These are phyloP conservation scores for Pleurotus sapidus DNA, from an alignment of 768 basidiomycete species.

Conservation along the genomic window DNA sequence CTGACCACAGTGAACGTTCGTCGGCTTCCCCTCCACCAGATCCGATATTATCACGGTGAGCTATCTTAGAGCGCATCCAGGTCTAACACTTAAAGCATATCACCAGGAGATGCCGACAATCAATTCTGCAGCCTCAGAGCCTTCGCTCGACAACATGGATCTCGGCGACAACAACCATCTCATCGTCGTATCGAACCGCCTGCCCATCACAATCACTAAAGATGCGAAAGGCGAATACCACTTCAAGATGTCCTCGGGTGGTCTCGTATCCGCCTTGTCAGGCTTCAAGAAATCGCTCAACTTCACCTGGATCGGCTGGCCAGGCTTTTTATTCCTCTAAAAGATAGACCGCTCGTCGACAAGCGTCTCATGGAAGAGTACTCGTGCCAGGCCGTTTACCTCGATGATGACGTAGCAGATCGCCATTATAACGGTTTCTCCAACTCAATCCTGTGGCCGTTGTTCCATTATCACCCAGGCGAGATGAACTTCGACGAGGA, in stretches of 20 bases:
- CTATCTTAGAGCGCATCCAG: not conserved
- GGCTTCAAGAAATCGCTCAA: conserved; percentile 98
- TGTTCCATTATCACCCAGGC: conserved; percentile 99
- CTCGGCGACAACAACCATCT: conserved; percentile 60
- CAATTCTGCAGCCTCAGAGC: conserved; percentile 23
- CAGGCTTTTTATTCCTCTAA: conserved; percentile 91
- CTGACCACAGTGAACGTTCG: conserved; percentile 2
- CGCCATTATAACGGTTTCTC: conserved; percentile 98
- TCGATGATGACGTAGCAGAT: conserved; percentile 98
- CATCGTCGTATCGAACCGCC: conserved; percentile 94
- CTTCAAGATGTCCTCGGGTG: conserved; percentile 99
- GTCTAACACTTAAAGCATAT: conserved; percentile 7
- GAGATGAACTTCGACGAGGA: conserved; percentile 99
- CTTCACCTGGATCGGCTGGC: conserved; percentile 98
- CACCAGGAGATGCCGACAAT: conserved; percentile 13
- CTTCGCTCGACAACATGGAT: conserved; percentile 38
- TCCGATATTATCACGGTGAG: conserved; percentile 7
- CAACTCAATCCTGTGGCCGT: conserved; percentile 98
- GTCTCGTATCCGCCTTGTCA: conserved; percentile 93
- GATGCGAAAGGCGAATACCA: conserved; percentile 92
- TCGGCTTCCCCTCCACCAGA: not conserved
- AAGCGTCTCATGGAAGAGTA: conserved; percentile 92
- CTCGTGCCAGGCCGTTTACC: conserved; percentile 96
- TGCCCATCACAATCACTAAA: conserved; percentile 94
- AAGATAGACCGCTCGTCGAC: conserved; percentile 91